phyloP scores from a whole-genome alignment of 139 green algal genomes.

The Yamagishiella unicocca region DNA sequence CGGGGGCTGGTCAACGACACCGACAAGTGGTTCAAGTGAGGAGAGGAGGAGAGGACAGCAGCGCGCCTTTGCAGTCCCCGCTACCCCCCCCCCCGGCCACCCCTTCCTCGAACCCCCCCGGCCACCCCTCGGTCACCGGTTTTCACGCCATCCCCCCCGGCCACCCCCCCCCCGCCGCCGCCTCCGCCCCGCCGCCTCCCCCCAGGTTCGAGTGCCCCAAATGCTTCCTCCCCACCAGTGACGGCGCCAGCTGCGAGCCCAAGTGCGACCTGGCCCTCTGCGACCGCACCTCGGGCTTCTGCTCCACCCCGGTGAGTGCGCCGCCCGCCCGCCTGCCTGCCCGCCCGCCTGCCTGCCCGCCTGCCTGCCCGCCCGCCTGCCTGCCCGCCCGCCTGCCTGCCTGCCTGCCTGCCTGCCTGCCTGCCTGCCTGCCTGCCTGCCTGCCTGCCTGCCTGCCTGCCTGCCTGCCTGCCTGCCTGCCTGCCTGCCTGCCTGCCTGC shows the following conservation, averaged over 20 bases:
- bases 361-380: too few relatives aligned
- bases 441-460: too few relatives aligned
- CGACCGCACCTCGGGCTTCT: slow-evolving; percentile 63
- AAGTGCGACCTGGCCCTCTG: slow-evolving; percentile 61
- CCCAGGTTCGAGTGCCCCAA: slow-evolving; percentile 19
- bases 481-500: too few relatives aligned
- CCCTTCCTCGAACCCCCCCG: neutral
- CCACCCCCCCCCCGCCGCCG: neutral
- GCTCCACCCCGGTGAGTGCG: slow-evolving; percentile 5
- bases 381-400: too few relatives aligned
- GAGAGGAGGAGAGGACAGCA: neutral
- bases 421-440: too few relatives aligned
- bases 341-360: too few relatives aligned
- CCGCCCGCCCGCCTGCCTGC: too few relatives aligned
- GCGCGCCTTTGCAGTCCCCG: neutral
- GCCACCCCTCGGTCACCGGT: neutral
- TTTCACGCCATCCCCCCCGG: neutral
- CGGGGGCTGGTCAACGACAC: slow-evolving; percentile 45
- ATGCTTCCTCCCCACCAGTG: slow-evolving; percentile 31
- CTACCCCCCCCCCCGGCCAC: neutral
- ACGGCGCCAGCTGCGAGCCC: slow-evolving; percentile 41
- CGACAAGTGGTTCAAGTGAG: slow-evolving; percentile 21
- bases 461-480: too few relatives aligned
- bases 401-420: neutral
- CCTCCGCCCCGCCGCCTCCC: neutral